Conservation (phyloP, 2,329 filamentous ascomycete species). For the Aspergillus fructus region DNA sequence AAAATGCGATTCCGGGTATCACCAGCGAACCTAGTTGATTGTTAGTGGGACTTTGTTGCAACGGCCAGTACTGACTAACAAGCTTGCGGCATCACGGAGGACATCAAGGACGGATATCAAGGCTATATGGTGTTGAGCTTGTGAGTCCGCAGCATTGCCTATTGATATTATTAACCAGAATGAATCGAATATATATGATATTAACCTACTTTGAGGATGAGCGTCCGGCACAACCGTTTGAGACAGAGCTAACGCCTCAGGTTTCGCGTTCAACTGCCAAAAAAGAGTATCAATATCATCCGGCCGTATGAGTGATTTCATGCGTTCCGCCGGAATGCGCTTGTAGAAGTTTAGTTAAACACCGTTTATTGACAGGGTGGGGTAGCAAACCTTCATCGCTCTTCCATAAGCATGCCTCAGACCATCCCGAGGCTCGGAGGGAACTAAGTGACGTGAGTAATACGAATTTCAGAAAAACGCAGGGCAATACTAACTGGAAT, state of each 20-base stretch:
- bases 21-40: constrained; percentile 30
- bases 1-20: constrained; percentile 33
- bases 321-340: constrained; percentile 28
- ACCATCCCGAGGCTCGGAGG: constrained; percentile 54
- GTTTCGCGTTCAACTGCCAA: constrained; percentile 55
- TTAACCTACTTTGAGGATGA: constrained; percentile 22
- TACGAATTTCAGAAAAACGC: not conserved
- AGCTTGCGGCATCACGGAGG: constrained; percentile 29
- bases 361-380: not conserved
- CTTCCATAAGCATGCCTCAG: constrained; percentile 62
- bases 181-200: not conserved
- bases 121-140: constrained; percentile 15
- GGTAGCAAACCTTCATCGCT: constrained; percentile 49
- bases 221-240: constrained; percentile 28
- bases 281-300: constrained; percentile 55
- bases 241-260: constrained; percentile 43
- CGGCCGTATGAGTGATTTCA: constrained; percentile 38
- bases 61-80: constrained; percentile 22
- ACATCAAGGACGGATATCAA: constrained; percentile 37
- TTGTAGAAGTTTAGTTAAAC: constrained; percentile 20
- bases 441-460: constrained; percentile 37
- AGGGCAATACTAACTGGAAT: constrained; percentile 29
- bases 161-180: not conserved
- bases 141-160: constrained; percentile 13
- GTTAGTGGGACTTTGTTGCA: constrained; percentile 12